These are phyloP conservation scores for Asterophora lycoperdoides DNA, from an alignment of 768 basidiomycete genomes.

Conservation along the genomic window DNA sequence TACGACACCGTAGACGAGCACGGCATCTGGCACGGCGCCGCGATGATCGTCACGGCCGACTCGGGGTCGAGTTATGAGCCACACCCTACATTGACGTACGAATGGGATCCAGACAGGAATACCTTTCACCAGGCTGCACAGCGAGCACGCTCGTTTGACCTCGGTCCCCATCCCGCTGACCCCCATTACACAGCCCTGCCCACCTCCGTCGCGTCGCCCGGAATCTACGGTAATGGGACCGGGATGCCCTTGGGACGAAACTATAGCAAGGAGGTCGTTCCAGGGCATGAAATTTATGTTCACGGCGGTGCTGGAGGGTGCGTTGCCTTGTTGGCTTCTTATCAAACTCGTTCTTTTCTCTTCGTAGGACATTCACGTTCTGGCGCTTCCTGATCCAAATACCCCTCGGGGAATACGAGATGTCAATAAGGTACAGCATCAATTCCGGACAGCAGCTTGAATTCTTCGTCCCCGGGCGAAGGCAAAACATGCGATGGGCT, in stretches of 20 bases:
- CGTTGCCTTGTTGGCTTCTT: constrained; percentile 16
- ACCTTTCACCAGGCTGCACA: constrained; percentile 7
- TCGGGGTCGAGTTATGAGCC: constrained; percentile 76
- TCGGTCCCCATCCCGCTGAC: constrained; percentile 73
- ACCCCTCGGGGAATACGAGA: constrained; percentile 66
- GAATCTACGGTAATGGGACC: constrained; percentile 17
- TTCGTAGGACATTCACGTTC: constrained; percentile 82
- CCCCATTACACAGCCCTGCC: constrained; percentile 50
- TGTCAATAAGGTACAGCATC: constrained; percentile 75
- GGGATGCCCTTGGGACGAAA: constrained; percentile 24
- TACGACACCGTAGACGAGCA: constrained; percentile 84
- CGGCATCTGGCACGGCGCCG: constrained; percentile 84
- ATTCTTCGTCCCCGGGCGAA: constrained; percentile 78
- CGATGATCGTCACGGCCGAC: constrained; percentile 83
- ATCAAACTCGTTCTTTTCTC: not conserved
- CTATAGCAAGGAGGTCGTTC: constrained; percentile 37
- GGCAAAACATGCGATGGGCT: constrained; percentile 89
- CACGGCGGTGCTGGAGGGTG: constrained; percentile 55
- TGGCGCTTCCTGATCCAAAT: constrained; percentile 90
- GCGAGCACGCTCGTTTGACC: constrained; percentile 42
- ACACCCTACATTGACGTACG: constrained; percentile 61
- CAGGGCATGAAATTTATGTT: constrained; percentile 72
- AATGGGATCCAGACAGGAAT: constrained; percentile 63
- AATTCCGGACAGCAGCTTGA: constrained; percentile 73
- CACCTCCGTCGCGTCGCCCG: constrained; percentile 16